Percentiles rank a stretch among this genome's conserved stretches.
These are phyloP conservation scores for Lolium rigidum DNA, from an alignment of 176 grass and related monocot species.

Conservation along the genomic window DNA sequence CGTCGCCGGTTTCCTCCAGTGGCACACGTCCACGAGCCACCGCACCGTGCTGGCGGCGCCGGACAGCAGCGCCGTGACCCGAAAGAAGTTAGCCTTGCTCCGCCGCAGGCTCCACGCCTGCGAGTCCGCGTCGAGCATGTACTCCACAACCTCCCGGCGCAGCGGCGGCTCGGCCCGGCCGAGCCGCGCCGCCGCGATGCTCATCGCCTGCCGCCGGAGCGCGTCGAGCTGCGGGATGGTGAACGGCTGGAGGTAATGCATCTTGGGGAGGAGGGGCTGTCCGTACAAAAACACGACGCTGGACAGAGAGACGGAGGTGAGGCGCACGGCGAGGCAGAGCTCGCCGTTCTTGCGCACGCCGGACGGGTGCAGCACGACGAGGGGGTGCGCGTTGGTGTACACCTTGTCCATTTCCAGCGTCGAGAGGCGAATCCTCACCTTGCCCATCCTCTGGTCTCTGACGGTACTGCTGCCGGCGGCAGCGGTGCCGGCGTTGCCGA, in stretches of 20 bases:
- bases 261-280: constrained; percentile 60
- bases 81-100: constrained; percentile 83
- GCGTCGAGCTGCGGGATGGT: constrained; percentile 55
- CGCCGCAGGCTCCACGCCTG: constrained; percentile 78
- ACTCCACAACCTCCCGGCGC: constrained; percentile 77
- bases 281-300: constrained; percentile 57
- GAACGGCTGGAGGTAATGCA: constrained; percentile 69
- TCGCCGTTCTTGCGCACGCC: constrained; percentile 79
- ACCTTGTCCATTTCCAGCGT: constrained; percentile 67
- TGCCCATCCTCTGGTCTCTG: constrained; percentile 67
- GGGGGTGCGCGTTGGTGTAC: constrained; percentile 51
- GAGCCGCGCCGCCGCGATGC: constrained; percentile 60
- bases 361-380: constrained; percentile 58
- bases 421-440: constrained; percentile 81
- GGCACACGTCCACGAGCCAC: constrained; percentile 63
- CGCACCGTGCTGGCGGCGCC: constrained; percentile 40
- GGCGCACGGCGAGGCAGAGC: constrained; percentile 69
- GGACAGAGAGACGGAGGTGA: constrained; percentile 66
- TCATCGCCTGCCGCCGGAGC: constrained; percentile 67
- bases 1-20: constrained; percentile 63
- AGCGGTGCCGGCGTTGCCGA: constrained; percentile 9
- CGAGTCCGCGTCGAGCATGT: constrained; percentile 70
- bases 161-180: constrained; percentile 69
- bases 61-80: constrained; percentile 56
- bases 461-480: neutral